A percentile compares a stretch with the other conserved stretches of the same genome.
Evolutionary conservation across 257 asterid species (phyloP).

Genomic region (Nicotiana noctiflora): DNA sequence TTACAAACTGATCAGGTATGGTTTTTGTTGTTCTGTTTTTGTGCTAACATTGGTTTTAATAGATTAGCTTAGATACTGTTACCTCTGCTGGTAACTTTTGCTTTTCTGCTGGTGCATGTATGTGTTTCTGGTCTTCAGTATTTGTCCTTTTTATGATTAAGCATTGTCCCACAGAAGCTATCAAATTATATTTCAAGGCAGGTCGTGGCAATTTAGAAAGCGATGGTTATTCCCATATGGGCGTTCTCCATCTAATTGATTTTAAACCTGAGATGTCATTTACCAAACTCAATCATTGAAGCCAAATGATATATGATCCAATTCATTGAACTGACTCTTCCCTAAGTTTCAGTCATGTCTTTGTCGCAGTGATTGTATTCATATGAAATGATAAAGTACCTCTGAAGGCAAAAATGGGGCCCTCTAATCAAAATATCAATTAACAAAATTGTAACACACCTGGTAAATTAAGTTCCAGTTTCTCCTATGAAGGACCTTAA

Average conservation of each 20-base stretch:
- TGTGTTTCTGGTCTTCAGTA: background rate
- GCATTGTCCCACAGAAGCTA: background rate
- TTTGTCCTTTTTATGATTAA: background rate
- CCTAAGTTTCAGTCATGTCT: background rate
- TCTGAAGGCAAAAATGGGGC: background rate
- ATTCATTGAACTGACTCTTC: background rate
- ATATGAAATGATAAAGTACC: background rate
- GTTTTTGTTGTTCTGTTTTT: background rate
- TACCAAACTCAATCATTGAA: constrained; percentile 1
- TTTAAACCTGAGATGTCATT: background rate
- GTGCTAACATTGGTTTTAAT: background rate
- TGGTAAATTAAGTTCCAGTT: background rate
- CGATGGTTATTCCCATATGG: background rate
- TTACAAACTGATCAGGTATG: background rate
- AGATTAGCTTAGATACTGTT: background rate
- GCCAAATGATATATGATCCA: background rate
- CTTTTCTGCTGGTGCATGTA: background rate
- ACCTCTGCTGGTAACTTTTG: background rate
- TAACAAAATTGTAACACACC: too few relatives aligned
- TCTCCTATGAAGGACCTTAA: background rate
- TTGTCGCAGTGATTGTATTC: background rate
- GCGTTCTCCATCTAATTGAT: background rate
- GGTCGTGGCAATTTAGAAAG: background rate
- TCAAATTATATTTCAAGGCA: background rate
- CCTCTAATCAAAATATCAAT: background rate